Evolutionary conservation across 352 stramenopile genomes (phyloP).

Genomic region (Globisporangium cystogenes): DNA sequence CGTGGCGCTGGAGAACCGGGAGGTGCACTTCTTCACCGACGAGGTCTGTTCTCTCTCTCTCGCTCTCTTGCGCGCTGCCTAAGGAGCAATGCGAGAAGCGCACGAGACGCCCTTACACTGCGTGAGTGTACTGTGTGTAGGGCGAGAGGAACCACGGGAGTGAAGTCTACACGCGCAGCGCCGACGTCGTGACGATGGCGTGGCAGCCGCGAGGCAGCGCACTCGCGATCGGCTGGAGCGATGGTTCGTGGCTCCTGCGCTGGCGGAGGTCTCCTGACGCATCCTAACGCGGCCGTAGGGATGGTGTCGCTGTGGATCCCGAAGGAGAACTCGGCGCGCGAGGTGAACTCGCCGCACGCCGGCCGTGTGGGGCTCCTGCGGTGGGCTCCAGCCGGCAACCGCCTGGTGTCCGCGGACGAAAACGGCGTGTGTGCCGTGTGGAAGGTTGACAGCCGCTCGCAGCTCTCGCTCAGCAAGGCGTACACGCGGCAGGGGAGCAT

Average conservation of each 20-base stretch:
- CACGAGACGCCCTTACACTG: too few relatives aligned
- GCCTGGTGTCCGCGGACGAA: slow-evolving; percentile 88
- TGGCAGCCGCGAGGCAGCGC: slow-evolving; percentile 84
- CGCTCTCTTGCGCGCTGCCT: too few relatives aligned
- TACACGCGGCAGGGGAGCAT: slow-evolving; percentile 86
- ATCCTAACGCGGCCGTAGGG: too few relatives aligned
- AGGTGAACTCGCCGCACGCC: slow-evolving; percentile 81
- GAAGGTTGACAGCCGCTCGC: slow-evolving; percentile 78
- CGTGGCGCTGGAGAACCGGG: slow-evolving; percentile 71
- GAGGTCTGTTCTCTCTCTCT: slow-evolving; percentile 43
- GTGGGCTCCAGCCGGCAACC: slow-evolving; percentile 84
- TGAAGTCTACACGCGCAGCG: slow-evolving; percentile 49
- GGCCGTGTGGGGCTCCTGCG: slow-evolving; percentile 75
- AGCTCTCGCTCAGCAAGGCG: slow-evolving; percentile 72
- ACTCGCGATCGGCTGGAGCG: slow-evolving; percentile 79
- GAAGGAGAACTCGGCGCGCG: slow-evolving; percentile 59
- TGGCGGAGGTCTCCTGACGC: too few relatives aligned
- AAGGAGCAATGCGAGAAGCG: too few relatives aligned
- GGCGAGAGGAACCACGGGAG: slow-evolving; percentile 60
- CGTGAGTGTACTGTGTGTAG: slow-evolving; percentile 5
- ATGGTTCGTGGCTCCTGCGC: too few relatives aligned
- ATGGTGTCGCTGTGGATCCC: slow-evolving; percentile 83
- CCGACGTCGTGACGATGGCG: slow-evolving; percentile 74
- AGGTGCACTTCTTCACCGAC: slow-evolving; percentile 89
- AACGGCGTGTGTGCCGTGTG: slow-evolving; percentile 80